phyloP scores from a whole-genome alignment of 2,329 filamentous ascomycete genomes.

The Sporothrix dimorphospora region DNA sequence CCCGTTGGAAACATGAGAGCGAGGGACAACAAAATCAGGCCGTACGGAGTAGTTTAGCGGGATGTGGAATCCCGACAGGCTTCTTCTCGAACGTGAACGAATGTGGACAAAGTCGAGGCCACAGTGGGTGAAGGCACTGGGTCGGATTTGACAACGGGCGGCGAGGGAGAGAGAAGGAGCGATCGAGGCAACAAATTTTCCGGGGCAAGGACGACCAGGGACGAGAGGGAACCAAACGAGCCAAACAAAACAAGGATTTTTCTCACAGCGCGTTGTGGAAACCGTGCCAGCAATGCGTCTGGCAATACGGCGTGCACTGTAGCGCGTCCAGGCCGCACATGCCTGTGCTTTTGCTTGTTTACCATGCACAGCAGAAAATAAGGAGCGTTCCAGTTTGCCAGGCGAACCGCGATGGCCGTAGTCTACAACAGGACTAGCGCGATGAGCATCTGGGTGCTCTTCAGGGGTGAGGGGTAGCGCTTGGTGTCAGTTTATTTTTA shows the following conservation, averaged over 20 bases:
- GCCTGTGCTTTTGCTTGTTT: not conserved
- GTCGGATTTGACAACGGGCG: not conserved
- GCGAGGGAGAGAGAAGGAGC: not conserved
- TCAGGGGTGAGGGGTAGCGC: constrained; percentile 29
- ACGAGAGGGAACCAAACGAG: not conserved
- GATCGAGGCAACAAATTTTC: constrained; percentile 12
- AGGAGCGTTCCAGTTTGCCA: not conserved
- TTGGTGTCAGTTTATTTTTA: constrained; percentile 21
- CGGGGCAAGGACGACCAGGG: not conserved
- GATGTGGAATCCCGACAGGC: constrained; percentile 2
- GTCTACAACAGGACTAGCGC: constrained; percentile 4
- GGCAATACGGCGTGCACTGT: not conserved
- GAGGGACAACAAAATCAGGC: not conserved
- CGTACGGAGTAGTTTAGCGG: not conserved
- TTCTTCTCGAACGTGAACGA: not conserved
- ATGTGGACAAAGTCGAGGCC: not conserved
- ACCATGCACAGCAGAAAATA: not conserved
- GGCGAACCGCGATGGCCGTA: constrained; percentile 24
- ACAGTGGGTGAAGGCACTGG: not conserved
- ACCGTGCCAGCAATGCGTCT: constrained; percentile 5
- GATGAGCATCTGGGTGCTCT: constrained; percentile 15
- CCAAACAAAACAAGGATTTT: constrained; percentile 20
- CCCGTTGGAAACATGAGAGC: not conserved
- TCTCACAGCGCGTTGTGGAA: constrained; percentile 6
- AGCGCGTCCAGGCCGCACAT: constrained; percentile 1